Percentiles rank a stretch among this genome's conserved stretches.
Evolutionary conservation across 345 rosid species (phyloP).

Genomic region (Gossypium stocksii): DNA sequence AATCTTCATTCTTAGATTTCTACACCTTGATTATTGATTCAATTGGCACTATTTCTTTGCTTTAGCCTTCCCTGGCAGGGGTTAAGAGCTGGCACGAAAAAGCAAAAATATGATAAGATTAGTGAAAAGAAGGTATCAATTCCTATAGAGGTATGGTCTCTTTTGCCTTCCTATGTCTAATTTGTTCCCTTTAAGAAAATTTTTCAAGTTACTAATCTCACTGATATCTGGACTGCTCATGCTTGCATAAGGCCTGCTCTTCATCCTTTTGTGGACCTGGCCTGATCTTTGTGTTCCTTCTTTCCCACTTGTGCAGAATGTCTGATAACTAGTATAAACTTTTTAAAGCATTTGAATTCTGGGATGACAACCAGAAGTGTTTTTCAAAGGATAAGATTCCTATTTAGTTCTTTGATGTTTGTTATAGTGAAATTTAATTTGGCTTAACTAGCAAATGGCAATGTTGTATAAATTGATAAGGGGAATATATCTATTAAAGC

Average conservation of each 20-base stretch:
- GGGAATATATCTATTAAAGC: neutral
- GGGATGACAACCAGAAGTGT: neutral
- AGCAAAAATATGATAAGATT: constrained; percentile 81
- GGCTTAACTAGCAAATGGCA: neutral
- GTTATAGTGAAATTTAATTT: neutral
- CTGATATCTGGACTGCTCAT: constrained; percentile 9
- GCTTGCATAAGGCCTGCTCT: constrained; percentile 9
- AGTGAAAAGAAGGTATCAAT: constrained; percentile 88
- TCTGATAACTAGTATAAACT: neutral
- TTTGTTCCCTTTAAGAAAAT: constrained; percentile 12
- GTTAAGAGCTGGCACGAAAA: constrained; percentile 80
- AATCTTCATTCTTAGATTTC: neutral
- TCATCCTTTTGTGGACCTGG: neutral
- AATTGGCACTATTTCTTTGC: constrained; percentile 18
- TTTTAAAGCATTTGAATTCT: neutral
- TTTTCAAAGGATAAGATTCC: neutral
- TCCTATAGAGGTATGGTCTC: constrained; percentile 54
- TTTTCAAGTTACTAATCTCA: neutral
- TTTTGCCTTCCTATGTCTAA: constrained; percentile 3
- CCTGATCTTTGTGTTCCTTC: no score
- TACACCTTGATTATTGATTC: constrained; percentile 16
- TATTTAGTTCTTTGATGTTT: neutral
- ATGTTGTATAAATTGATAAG: neutral
- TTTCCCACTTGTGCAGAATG: neutral
- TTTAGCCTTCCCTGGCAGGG: constrained; percentile 91